Base-by-base conservation (phyloP, 306 rosid species). In the Acacia confusa region DNA sequence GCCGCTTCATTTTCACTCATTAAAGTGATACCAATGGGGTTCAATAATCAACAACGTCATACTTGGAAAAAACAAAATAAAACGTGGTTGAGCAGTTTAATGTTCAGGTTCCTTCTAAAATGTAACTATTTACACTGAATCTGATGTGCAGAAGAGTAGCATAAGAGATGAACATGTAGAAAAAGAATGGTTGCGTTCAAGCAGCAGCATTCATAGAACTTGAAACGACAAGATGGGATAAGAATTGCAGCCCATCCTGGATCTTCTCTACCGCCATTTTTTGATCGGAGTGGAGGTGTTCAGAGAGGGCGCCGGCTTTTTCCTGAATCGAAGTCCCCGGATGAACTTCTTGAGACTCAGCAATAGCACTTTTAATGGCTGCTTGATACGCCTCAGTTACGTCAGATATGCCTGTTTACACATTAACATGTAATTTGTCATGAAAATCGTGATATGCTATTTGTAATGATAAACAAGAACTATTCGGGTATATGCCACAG, bases 221-320 rank as follows among this genome's bases (percentile, higher is more conserved):
- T 50, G 99, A 89, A 78, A 96, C 78, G 68, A 92, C 90, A n/a
- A 96, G 88, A 71, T 88, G 82, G 5, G 97, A 87, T 80, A 96
- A 86, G 90, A 85, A 92, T 80, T 91, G 93, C 72, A 93, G 83
- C 50, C 97, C 99, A 10, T 93, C 98, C 89, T 90, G 97, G 87
- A 95, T 89, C 87, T 92, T 93, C 79, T 85, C 85, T 52, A 91
- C 67, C 0, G 99, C 97, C 66, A 93, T 91, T 70, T 85, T 83
- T 80, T 88, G 97, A 87, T 96, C 99, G 27, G 74, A 85, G 3
- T 72, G 86, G 48, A 96, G 98, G 81, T 89, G 89, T 55, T 85
- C 89, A 5, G 92, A 83, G 82, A 92, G 90, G 77, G 89, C 75
- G 12, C 75, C 87, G 60, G 96, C 94, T 78, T 90, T 96, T 71